Conservation (phyloP, 2,329 filamentous ascomycete species). For the Fusarium sp. region DNA sequence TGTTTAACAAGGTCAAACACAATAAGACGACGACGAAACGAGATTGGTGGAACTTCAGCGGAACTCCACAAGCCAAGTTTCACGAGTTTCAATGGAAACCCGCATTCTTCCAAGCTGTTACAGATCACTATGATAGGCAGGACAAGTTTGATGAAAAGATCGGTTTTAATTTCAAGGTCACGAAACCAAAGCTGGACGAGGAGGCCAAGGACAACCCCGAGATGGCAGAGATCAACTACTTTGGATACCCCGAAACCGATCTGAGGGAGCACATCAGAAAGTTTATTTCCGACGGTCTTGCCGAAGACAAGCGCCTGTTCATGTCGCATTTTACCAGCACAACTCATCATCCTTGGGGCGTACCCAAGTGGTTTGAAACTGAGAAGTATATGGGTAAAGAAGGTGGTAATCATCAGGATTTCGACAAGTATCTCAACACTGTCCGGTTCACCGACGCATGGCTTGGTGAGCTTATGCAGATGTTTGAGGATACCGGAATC, state of each 20-base stretch:
- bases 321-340: constrained; percentile 52
- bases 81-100: constrained; percentile 46
- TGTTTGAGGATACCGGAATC: constrained; percentile 48
- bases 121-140: constrained; percentile 49
- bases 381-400: constrained; percentile 41
- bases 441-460: constrained; percentile 48
- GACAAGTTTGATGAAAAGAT: constrained; percentile 46
- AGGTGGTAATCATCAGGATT: constrained; percentile 39
- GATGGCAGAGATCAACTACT: constrained; percentile 46
- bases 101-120: constrained; percentile 50
- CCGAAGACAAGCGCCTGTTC: constrained; percentile 49
- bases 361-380: constrained; percentile 41
- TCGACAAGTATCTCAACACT: constrained; percentile 49
- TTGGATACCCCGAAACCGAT: constrained; percentile 47
- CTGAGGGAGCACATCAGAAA: constrained; percentile 49
- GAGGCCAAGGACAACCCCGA: constrained; percentile 32
- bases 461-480: constrained; percentile 47
- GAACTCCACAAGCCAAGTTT: constrained; percentile 33
- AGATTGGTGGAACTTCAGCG: constrained; percentile 12
- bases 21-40: constrained; percentile 12
- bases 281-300: constrained; percentile 44
- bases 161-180: constrained; percentile 47
- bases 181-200: constrained; percentile 44
- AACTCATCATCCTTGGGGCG: constrained; percentile 48
- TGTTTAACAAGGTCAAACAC: constrained; percentile 44